A percentile compares a stretch with the other conserved stretches of the same genome.
phyloP scores from a whole-genome alignment of 2,329 filamentous ascomycete species.

The Colletotrichum melonis region DNA sequence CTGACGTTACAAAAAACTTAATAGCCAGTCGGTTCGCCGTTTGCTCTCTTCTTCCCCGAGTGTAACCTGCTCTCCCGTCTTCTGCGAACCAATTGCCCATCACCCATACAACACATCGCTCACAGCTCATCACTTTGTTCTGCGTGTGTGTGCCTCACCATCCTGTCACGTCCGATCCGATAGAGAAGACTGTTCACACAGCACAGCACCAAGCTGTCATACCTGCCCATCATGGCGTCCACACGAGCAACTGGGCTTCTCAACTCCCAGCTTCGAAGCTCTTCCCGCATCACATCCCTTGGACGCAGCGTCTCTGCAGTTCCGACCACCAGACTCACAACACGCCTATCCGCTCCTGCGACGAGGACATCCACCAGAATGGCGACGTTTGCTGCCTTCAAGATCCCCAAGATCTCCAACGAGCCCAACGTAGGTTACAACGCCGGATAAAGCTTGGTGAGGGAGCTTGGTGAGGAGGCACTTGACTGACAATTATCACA shows the following conservation, averaged over 20 bases:
- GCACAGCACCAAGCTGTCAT: background rate
- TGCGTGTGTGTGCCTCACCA: background rate
- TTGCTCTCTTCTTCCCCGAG: background rate
- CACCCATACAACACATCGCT: background rate
- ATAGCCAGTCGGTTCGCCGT: constrained; percentile 15
- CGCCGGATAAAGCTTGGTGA: constrained; percentile 8
- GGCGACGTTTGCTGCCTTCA: constrained; percentile 83
- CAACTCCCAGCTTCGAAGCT: constrained; percentile 33
- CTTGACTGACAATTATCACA: constrained; percentile 57
- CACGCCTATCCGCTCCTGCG: constrained; percentile 29
- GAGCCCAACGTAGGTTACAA: constrained; percentile 88
- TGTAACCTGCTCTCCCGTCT: background rate
- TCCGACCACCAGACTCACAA: constrained; percentile 2
- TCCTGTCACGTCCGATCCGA: background rate
- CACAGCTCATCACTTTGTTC: background rate
- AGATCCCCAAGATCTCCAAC: constrained; percentile 86
- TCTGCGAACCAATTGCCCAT: background rate
- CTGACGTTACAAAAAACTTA: constrained; percentile 18
- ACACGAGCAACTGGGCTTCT: constrained; percentile 32
- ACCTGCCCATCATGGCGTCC: constrained; percentile 27
- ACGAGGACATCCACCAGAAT: constrained; percentile 46
- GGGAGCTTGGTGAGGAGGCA: background rate
- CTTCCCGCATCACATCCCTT: constrained; percentile 20
- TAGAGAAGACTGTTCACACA: background rate
- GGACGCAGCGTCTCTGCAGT: constrained; percentile 11